phyloP scores from a whole-genome alignment of 1,284 basidiomycete genomes.

The Trichosporon ovoides region DNA sequence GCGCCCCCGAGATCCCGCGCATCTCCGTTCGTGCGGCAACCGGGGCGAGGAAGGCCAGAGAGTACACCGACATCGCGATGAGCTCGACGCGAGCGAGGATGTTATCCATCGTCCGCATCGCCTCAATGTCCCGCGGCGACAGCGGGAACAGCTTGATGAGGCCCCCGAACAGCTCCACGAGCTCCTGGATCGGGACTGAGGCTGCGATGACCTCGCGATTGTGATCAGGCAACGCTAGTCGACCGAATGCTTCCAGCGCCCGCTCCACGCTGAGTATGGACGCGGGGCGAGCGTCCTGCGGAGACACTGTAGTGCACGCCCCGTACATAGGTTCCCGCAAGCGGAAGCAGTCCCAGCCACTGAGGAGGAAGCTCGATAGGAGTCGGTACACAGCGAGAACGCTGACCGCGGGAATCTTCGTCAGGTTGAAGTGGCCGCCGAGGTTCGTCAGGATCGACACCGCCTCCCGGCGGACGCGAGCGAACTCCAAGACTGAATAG shows the following conservation, averaged over 20 bases:
- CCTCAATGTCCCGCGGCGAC: conserved; percentile 65
- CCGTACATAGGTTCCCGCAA: conserved; percentile 53
- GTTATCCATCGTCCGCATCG: conserved; percentile 55
- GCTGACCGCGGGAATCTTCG: conserved; percentile 47
- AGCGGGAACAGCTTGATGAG: conserved; percentile 79
- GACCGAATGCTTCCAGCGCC: conserved; percentile 76
- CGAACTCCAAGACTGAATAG: conserved; percentile 64
- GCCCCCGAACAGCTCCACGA: conserved; percentile 62
- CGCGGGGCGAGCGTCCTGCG: conserved; percentile 27
- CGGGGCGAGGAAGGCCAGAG: conserved; percentile 75
- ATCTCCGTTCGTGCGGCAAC: conserved; percentile 65
- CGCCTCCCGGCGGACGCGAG: conserved; percentile 71
- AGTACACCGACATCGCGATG: conserved; percentile 72
- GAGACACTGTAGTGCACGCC: conserved; percentile 17
- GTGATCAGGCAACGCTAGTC: conserved; percentile 66
- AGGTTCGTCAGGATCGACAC: conserved; percentile 68
- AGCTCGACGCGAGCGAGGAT: conserved; percentile 79
- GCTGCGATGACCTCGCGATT: conserved; percentile 70
- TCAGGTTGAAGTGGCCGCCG: conserved; percentile 54
- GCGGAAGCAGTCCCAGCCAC: conserved; percentile 54
- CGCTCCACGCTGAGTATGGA: conserved; percentile 38
- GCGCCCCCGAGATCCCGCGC: conserved; percentile 52
- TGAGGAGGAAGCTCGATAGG: conserved; percentile 63
- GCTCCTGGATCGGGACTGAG: conserved; percentile 56
- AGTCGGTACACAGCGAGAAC: conserved; percentile 61